Conservation (phyloP, 2,329 filamentous ascomycete species). For the Harringtonia aguacate region DNA sequence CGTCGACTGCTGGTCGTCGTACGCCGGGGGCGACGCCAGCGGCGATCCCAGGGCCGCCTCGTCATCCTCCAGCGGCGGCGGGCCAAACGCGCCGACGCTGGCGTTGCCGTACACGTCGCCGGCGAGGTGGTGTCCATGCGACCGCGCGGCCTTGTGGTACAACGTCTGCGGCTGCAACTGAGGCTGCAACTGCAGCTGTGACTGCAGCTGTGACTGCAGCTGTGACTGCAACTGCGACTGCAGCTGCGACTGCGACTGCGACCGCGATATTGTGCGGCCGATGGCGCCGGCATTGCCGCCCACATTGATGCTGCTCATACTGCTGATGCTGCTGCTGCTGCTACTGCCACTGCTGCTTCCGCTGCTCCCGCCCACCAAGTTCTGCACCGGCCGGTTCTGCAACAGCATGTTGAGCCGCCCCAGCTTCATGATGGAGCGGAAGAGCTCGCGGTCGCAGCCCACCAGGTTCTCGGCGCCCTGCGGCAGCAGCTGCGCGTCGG, state of each 20-base stretch:
- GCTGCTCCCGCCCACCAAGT: conserved; percentile 11
- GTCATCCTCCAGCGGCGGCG: too few species aligned
- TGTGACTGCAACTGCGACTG: too few species aligned
- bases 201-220: too few species aligned
- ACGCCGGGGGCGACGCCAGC: conserved; percentile 30
- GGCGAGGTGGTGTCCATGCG: too few species aligned
- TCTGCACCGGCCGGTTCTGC: conserved; percentile 50
- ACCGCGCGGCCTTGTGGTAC: too few species aligned
- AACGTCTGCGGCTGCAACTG: too few species aligned
- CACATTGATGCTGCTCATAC: background rate
- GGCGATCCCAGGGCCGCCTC: conserved; percentile 22
- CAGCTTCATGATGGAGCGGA: conserved; percentile 75
- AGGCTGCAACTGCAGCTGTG: too few species aligned
- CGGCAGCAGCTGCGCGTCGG: conserved; percentile 38
- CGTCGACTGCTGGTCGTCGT: conserved; percentile 48
- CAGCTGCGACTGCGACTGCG: too few species aligned
- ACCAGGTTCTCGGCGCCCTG: conserved; percentile 72
- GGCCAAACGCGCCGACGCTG: conserved; percentile 7
- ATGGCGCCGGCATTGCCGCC: conserved; percentile 11
- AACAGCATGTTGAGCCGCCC: conserved; percentile 77
- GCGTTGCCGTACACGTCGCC: too few species aligned
- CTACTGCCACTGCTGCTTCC: background rate
- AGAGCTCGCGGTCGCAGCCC: conserved; percentile 77
- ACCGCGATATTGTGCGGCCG: conserved; percentile 17
- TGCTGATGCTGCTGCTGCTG: background rate